Evolutionary conservation across 345 rosid species (phyloP).

Genomic region (Draba incana): DNA sequence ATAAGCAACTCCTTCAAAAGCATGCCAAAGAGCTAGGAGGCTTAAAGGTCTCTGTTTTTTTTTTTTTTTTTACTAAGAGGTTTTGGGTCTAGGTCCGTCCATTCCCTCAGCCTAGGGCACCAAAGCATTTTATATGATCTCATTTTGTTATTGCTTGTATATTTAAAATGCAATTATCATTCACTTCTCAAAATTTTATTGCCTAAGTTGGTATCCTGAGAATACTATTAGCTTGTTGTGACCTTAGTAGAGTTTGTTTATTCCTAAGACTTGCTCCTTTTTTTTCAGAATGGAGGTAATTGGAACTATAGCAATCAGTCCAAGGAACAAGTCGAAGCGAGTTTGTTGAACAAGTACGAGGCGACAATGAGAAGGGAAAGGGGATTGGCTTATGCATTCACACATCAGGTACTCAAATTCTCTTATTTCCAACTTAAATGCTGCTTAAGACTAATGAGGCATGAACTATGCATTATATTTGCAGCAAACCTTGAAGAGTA

Average conservation of each 20-base stretch:
- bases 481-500: conserved; percentile 81
- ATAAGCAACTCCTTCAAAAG: conserved; percentile 79
- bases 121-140: neutral
- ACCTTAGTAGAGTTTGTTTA: neutral
- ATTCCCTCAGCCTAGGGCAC: too few relatives aligned
- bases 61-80: too few relatives aligned
- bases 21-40: conserved; percentile 68
- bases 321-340: conserved; percentile 76
- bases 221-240: neutral
- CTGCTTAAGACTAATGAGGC: too few relatives aligned
- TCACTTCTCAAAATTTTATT: neutral
- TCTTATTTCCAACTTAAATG: too few relatives aligned
- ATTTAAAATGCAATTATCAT: neutral
- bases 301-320: conserved; percentile 91
- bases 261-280: conserved; percentile 11
- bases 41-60: conserved; percentile 28
- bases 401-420: conserved; percentile 72
- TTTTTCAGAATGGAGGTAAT: conserved; percentile 67
- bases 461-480: neutral
- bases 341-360: conserved; percentile 71
- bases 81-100: too few relatives aligned
- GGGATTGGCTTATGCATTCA: conserved; percentile 79
- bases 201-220: neutral
- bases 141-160: neutral
- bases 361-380: conserved; percentile 93